Percentiles rank a stretch among this genome's conserved stretches.
phyloP scores from a whole-genome alignment of 2,329 filamentous ascomycete species.

The Drechslerella stenobrocha region DNA sequence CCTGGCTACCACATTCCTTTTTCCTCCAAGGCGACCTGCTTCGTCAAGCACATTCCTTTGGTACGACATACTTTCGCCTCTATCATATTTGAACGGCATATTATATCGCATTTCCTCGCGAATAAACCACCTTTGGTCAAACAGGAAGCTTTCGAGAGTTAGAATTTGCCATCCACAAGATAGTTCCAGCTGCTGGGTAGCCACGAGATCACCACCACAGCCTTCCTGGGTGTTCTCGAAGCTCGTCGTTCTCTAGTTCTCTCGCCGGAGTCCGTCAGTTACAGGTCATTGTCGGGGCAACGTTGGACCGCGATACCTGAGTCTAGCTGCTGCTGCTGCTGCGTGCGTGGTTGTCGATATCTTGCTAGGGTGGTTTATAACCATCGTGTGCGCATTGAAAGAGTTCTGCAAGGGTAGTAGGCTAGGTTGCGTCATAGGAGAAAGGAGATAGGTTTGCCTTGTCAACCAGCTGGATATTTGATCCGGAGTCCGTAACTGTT shows the following conservation, averaged over 20 bases:
- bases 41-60: slow-evolving; percentile 19
- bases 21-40: slow-evolving; percentile 10
- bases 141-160: not conserved
- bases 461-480: too few species aligned
- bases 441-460: too few species aligned
- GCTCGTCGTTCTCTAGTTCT: not conserved
- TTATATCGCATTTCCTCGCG: slow-evolving; percentile 22
- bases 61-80: slow-evolving; percentile 17
- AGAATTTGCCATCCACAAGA: not conserved
- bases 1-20: slow-evolving; percentile 24
- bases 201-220: slow-evolving; percentile 6
- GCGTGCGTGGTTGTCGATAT: too few species aligned
- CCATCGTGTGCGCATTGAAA: too few species aligned
- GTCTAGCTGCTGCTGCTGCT: too few species aligned
- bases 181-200: not conserved
- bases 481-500: too few species aligned
- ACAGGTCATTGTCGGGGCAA: not conserved
- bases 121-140: not conserved
- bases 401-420: too few species aligned
- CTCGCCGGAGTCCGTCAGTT: not conserved
- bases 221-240: not conserved
- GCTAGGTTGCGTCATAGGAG: too few species aligned
- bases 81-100: slow-evolving; percentile 3
- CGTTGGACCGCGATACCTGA: too few species aligned
- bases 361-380: too few species aligned